Evolutionary conservation across 176 grass and related monocot species (phyloP).

Genomic region (Alopecurus myosuroides): DNA sequence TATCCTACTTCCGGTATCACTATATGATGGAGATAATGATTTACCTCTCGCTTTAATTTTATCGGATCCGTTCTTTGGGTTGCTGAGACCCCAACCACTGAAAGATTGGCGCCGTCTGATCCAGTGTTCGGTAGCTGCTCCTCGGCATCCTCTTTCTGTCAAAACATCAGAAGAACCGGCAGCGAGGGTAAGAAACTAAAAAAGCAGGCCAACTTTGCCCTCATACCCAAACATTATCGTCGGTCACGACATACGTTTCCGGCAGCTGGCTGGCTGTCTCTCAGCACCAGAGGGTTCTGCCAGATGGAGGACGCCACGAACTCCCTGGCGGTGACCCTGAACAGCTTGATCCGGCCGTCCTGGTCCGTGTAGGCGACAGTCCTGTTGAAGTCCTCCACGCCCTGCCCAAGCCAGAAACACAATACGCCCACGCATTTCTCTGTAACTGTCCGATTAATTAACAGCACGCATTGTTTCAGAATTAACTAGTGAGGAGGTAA

Average conservation of each 20-base stretch:
- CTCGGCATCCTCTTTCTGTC: slow-evolving; percentile 14
- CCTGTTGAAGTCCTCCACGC: slow-evolving; percentile 16
- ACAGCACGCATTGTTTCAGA: neutral
- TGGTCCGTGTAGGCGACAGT: slow-evolving; percentile 50
- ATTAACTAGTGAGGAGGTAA: neutral
- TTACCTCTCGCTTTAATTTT: slow-evolving; percentile 59
- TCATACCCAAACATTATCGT: neutral
- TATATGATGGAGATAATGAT: neutral
- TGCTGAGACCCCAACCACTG: slow-evolving; percentile 9
- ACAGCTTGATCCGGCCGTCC: slow-evolving; percentile 51
- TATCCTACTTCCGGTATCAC: neutral
- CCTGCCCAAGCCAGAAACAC: slow-evolving; percentile 19
- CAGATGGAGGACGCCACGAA: slow-evolving; percentile 51
- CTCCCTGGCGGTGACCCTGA: slow-evolving; percentile 57
- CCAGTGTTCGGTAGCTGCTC: neutral
- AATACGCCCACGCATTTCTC: neutral
- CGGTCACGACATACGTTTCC: neutral
- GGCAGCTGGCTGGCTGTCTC: neutral
- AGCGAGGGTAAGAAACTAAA: neutral
- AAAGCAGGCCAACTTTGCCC: neutral
- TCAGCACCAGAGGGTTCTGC: slow-evolving; percentile 34
- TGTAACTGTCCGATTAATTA: neutral
- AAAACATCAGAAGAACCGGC: neutral
- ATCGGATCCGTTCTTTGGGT: slow-evolving; percentile 32
- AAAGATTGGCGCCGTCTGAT: slow-evolving; percentile 26